Base-by-base conservation (phyloP, 2,329 filamentous ascomycete species). In the Metarhizium guizhouense region DNA sequence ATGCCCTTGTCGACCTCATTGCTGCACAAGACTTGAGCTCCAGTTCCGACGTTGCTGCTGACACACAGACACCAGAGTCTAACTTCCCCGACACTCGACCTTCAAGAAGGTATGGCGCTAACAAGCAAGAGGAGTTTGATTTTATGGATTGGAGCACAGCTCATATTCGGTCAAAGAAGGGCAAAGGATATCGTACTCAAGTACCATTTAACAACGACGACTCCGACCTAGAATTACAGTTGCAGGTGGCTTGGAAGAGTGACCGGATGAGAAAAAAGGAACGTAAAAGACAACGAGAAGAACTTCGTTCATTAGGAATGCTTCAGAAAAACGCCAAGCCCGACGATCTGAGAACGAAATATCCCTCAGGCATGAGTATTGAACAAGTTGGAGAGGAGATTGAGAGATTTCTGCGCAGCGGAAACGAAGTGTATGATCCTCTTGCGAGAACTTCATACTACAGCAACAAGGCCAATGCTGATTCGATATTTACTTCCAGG, bases 111-210 rank as follows among this genome's bases (percentile, higher is more conserved):
- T 32, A 30, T 6, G n/a, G 30, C 7, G 29, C 16, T 29, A 20
- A 45, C 13, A 72, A 71, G 2, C 81, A 83, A 58, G 83, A 86
- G 58, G 87, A 84, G 8, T 86, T 96, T 60, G 90, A 96, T 65
- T 76, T 95, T 48, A 93, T 94, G 86, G 89, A 95, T 64, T 90
- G 88, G 72, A 81, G 88, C 16, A 79, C 85, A 30, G 84, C 85
- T 1, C 90, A 84, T 54, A 68, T 91, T 6, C 80, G 77, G 55
- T 68, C 70, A 48, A 83, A 79, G 59, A 86, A 83, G 64, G 75
- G 79, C 60, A 90, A 88, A 68, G 83, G 82, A 47, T 76, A 78
- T 14, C 80, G 81, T 59, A 76, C 74, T 49, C 74, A 78, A 53
- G 69, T 79, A 49, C 73, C 76, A 4, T 70, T 76, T 14, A 74